These are phyloP conservation scores for Echium plantagineum DNA, from an alignment of 257 asterid genomes.

Conservation along the genomic window DNA sequence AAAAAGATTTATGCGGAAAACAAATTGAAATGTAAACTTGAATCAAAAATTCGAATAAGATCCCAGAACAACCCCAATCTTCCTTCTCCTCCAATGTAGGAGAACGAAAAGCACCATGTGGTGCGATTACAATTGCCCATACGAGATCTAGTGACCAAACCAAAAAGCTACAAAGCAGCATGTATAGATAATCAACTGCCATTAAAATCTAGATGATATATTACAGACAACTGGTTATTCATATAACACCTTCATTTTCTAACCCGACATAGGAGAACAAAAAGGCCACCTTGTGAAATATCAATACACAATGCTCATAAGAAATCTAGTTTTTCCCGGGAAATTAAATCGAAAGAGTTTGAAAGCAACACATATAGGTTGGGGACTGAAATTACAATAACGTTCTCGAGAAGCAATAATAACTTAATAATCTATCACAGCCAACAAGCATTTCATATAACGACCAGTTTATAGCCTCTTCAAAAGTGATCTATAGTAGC, in stretches of 20 bases:
- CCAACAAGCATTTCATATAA: neutral
- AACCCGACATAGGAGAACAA: neutral
- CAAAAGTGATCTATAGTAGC: conserved; percentile 10
- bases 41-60: too few species aligned
- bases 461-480: conserved; percentile 8
- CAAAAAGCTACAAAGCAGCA: neutral
- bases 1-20: too few species aligned
- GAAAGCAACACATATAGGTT: neutral
- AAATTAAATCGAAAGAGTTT: neutral
- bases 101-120: too few species aligned
- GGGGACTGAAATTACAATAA: neutral
- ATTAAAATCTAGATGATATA: neutral
- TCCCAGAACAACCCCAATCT: too few species aligned
- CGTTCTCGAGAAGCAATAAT: neutral
- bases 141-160: neutral
- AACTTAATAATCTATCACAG: neutral
- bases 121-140: too few species aligned
- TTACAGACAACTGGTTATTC: neutral
- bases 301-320: neutral
- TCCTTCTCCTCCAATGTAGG: neutral
- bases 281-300: neutral
- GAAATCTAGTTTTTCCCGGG: neutral
- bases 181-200: neutral
- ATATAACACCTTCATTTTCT: neutral
- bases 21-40: too few species aligned